Conservation (phyloP, 192 early-diverging fungal species). For the Borealophlyctis nickersoniae region DNA sequence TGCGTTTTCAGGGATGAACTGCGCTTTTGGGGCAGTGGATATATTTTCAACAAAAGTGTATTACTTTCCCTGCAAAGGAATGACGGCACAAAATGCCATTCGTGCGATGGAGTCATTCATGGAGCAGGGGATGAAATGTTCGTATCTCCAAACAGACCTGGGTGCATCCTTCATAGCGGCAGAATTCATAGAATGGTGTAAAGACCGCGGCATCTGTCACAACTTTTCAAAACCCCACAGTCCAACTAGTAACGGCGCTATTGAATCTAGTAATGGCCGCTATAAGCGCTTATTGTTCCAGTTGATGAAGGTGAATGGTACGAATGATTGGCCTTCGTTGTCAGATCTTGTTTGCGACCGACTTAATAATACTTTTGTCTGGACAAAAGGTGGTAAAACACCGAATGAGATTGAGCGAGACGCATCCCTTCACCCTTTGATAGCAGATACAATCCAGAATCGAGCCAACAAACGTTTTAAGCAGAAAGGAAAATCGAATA, state of each 20-base stretch:
- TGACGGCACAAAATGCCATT: neutral
- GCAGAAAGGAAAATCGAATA: neutral
- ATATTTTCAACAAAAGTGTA: neutral
- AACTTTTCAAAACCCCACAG: neutral
- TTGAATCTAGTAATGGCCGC: neutral
- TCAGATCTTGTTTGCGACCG: neutral
- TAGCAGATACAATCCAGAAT: neutral
- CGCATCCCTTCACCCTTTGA: neutral
- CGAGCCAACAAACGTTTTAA: neutral
- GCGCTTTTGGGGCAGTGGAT: neutral
- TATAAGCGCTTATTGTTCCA: neutral
- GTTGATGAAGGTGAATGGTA: neutral
- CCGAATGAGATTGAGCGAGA: neutral
- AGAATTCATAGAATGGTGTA: neutral
- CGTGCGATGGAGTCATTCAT: neutral
- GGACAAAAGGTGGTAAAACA: neutral
- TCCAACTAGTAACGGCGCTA: neutral
- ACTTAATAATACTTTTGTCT: neutral
- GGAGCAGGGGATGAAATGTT: neutral
- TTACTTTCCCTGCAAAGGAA: neutral
- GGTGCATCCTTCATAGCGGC: neutral
- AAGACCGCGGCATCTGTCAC: neutral
- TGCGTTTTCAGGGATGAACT: neutral
- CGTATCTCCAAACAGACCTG: neutral
- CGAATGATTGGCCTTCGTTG: neutral